Base-by-base conservation (phyloP, 2,329 filamentous ascomycete species). In the Phialophora tarda region DNA sequence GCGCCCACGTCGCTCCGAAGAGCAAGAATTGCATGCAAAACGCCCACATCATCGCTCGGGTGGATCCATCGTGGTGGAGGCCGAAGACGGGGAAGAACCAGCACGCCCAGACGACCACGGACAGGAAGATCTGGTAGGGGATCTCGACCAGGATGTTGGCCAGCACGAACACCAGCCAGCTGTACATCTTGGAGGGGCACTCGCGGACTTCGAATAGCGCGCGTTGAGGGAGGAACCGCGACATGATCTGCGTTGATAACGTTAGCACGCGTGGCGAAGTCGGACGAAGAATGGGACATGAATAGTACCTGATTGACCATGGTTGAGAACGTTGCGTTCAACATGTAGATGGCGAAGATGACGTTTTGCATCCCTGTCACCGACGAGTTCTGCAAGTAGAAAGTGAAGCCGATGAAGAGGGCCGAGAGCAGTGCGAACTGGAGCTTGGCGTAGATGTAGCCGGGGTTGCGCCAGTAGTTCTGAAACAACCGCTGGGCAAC, bases 381-480 rank as follows among this genome's bases (percentile, higher is more conserved):
- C 0, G 81, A 83, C 74, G 88, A 80, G 0, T 89, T 88, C 1
- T 91, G 84, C 71, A 87, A 81, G 82, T 85, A 92, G 79, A 91
- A 93, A 0, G 89, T 83, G 57, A 86, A 79, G 0, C 77, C 79
- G 47, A 83, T 81, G 72, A 84, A 83, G 4, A 83, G 65, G 11
- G 80, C 76, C 44, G 80, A 81, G 32, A 81, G 77, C 55, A 86
- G 80, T 69, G 85, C 83, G 3, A 86, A 77, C 65, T 80, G 80
- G 55, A 89, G 75, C 76, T 89, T 89, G 79, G 86, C 89, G 75
- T 86, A 85, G 64, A 89, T 77, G 69, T 91, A 91, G 88, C 91
- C 92, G 95, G 84, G 94, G 93, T 77, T 96, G 91, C 77, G 89
- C 92, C 92, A 96, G 84, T 94, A 95, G 76, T 96, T 91, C 76